Evolutionary conservation across 768 basidiomycete species (phyloP).

Genomic region (Melanogaster broomeanus): DNA sequence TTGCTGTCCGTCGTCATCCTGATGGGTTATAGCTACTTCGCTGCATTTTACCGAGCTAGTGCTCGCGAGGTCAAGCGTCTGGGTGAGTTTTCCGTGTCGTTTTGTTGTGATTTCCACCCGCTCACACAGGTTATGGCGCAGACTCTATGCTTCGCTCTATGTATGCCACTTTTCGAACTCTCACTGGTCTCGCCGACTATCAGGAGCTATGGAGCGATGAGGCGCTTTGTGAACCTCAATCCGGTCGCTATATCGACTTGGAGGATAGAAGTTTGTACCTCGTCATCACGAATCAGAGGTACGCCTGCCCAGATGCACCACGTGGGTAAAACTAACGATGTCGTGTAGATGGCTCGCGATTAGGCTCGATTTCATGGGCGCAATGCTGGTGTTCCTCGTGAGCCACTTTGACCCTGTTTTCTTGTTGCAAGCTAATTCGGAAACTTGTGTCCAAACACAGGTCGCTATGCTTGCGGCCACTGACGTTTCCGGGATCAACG

Average conservation of each 20-base stretch:
- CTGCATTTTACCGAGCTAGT: constrained; percentile 68
- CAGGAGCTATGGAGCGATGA: constrained; percentile 67
- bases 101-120: neutral
- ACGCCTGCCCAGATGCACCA: constrained; percentile 3
- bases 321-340: neutral
- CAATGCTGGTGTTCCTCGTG: constrained; percentile 55
- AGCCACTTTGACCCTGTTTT: constrained; percentile 11
- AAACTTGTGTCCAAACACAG: constrained; percentile 25
- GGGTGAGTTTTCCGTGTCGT: constrained; percentile 23
- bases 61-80: constrained; percentile 71
- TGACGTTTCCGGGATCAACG: constrained; percentile 55
- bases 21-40: constrained; percentile 65
- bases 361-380: constrained; percentile 70
- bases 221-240: constrained; percentile 67
- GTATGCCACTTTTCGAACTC: constrained; percentile 80
- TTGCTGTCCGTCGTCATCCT: constrained; percentile 53
- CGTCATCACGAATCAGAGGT: constrained; percentile 68
- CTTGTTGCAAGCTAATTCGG: too few species aligned
- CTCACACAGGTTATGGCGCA: constrained; percentile 16
- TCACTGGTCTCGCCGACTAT: constrained; percentile 73
- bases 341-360: constrained; percentile 65
- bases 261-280: constrained; percentile 73
- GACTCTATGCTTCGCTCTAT: constrained; percentile 74
- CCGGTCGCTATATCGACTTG: constrained; percentile 64
- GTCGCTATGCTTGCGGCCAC: constrained; percentile 67